Base-by-base conservation (phyloP, 495 filamentous ascomycete species). In the Aspergillus asperescens region DNA sequence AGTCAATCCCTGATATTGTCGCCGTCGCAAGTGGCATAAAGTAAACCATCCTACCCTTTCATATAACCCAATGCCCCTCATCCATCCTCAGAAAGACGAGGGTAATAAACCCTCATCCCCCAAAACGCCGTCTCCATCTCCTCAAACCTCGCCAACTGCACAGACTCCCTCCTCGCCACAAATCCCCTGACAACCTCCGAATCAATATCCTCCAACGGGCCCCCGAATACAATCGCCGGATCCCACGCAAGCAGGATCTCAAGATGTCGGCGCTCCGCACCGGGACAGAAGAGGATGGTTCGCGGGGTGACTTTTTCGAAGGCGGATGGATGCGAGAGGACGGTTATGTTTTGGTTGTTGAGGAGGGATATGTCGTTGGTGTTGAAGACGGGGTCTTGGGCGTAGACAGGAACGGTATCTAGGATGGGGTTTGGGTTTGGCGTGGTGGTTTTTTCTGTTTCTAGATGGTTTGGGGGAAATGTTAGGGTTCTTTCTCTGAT, bases 351-450 rank as follows among this genome's bases (percentile, higher is more conserved):
- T 1, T 83, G 66, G 9, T 59, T 66, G 0, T 54, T 28, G 32
- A 89, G 75, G 51, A 88, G 85, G 0, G 64, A 57, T 20, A 69
- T 74, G 59, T 91, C 87, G 6, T 77, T 63, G 7, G 63, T 37
- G 46, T 81, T 88, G 68, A 89, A 89, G 56, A 79, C 59, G 6
- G 87, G 87, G 42, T 91, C 87, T 69, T 91, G 87, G 19, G 84
- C 78, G 54, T 80, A 66, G 42, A 79, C 68, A n/a, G n/a, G n/a
- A n/a, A n/a, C n/a, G n/a, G n/a, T n/a, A n/a, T 23, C 20, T 35
- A 47, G 7, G 3, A 0, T n/a, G 10, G 20, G 39, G 15, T 34
- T 22, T 66, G 64, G 24, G 63, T 3, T 20, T 27, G 5, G 40
- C 39, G 13, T 19, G n/a, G 27, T 22, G 18, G 18, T 39, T 18